phyloP scores from a whole-genome alignment of 2,329 filamentous ascomycete species.

The Fusarium nematophilum region DNA sequence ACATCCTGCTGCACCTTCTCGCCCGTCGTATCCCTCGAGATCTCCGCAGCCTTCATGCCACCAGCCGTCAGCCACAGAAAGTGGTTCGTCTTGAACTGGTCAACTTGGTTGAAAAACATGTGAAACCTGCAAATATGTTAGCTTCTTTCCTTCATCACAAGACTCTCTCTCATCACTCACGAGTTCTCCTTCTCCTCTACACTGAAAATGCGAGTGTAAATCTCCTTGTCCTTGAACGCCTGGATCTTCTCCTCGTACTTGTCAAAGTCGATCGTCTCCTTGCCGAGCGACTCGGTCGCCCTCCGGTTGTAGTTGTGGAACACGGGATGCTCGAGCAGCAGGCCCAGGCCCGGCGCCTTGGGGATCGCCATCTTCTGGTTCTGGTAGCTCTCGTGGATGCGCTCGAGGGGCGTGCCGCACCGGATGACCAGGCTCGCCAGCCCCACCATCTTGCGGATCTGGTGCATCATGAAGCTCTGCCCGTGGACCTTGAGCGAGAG shows the following conservation, averaged over 20 bases:
- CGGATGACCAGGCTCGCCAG: conserved; percentile 88
- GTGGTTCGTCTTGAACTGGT: conserved; percentile 76
- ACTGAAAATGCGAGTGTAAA: conserved; percentile 91
- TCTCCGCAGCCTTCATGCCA: conserved; percentile 70
- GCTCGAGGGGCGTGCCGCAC: conserved; percentile 78
- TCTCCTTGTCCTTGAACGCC: conserved; percentile 90
- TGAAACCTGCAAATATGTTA: conserved; percentile 68
- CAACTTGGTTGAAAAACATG: conserved; percentile 82
- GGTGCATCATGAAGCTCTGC: conserved; percentile 99
- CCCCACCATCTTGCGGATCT: conserved; percentile 99
- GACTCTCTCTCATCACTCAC: conserved; percentile 68
- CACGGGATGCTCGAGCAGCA: conserved; percentile 89
- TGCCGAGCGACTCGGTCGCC: conserved; percentile 70
- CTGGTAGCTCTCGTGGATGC: conserved; percentile 81
- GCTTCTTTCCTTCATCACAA: conserved; percentile 1
- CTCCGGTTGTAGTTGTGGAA: conserved; percentile 90
- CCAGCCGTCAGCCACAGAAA: conserved; percentile 81
- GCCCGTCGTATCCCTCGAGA: conserved; percentile 43
- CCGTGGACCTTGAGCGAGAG: conserved; percentile 95
- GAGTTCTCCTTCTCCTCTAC: conserved; percentile 89
- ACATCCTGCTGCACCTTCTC: conserved; percentile 57
- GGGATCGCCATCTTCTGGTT: conserved; percentile 84
- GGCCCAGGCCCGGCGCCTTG: conserved; percentile 89
- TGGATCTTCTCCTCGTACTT: conserved; percentile 82
- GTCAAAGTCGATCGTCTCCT: conserved; percentile 80